Evolutionary conservation across 495 filamentous ascomycete genomes (phyloP).

Genomic region (Cairneyella variabilis): DNA sequence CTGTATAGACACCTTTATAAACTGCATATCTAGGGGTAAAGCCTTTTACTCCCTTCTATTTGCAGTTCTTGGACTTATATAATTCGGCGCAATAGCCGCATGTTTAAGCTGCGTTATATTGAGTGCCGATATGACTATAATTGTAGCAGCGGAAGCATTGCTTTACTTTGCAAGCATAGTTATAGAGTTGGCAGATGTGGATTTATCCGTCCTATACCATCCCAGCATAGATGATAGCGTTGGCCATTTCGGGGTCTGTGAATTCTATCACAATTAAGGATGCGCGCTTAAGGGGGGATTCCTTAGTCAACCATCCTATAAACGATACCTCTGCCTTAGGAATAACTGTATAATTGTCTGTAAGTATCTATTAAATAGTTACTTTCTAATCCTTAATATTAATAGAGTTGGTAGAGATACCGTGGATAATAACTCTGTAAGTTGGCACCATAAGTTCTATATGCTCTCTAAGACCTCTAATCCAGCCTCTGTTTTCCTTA

Average conservation of each 20-base stretch:
- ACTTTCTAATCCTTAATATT: slow-evolving; percentile 22
- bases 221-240: slow-evolving; percentile 15
- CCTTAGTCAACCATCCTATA: slow-evolving; percentile 21
- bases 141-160: slow-evolving; percentile 22
- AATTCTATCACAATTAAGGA: slow-evolving; percentile 24
- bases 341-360: slow-evolving; percentile 24
- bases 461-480: slow-evolving; percentile 16
- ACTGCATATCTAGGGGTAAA: slow-evolving; percentile 20
- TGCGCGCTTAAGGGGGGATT: slow-evolving; percentile 16
- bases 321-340: slow-evolving; percentile 18
- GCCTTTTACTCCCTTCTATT: slow-evolving; percentile 8
- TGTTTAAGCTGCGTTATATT: slow-evolving; percentile 16
- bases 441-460: slow-evolving; percentile 17
- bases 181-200: slow-evolving; percentile 16
- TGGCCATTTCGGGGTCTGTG: slow-evolving; percentile 21
- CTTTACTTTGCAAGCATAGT: slow-evolving; percentile 14
- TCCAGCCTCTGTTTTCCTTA: slow-evolving; percentile 11
- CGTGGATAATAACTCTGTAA: slow-evolving; percentile 16
- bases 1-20: slow-evolving; percentile 20
- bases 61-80: slow-evolving; percentile 21
- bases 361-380: slow-evolving; percentile 23
- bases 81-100: slow-evolving; percentile 20
- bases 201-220: slow-evolving; percentile 6
- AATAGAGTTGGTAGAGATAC: slow-evolving; percentile 21
- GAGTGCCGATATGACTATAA: slow-evolving; percentile 19